A percentile compares a stretch with the other conserved stretches of the same genome.
Evolutionary conservation across 108 stramenopile species (phyloP).

Genomic region (Aurantiochytrium sp.): DNA sequence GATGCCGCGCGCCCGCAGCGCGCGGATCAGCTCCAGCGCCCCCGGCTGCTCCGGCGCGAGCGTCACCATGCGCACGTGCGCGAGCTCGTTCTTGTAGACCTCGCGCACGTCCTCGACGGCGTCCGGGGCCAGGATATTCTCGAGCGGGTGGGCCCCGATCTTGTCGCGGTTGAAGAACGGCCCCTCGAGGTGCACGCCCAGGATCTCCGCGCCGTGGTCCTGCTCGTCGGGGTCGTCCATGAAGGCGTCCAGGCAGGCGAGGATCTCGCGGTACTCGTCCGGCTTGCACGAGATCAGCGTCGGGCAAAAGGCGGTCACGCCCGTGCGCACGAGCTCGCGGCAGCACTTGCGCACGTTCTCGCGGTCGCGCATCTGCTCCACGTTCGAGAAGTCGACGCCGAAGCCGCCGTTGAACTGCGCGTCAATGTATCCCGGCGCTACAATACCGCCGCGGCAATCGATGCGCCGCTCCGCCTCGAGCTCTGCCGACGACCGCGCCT

Average conservation of each 20-base stretch:
- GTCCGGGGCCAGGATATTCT: not conserved
- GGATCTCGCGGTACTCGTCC: constrained; percentile 35
- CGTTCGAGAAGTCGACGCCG: constrained; percentile 54
- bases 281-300: constrained; percentile 51
- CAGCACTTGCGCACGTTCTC: constrained; percentile 40
- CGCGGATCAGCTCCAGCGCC: constrained; percentile 37
- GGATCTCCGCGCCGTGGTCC: constrained; percentile 35
- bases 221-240: not conserved
- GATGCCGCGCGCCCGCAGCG: not conserved
- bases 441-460: constrained; percentile 48
- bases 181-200: constrained; percentile 62
- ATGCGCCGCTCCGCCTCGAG: not conserved
- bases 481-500: not conserved
- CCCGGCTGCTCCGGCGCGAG: constrained; percentile 60
- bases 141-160: constrained; percentile 54
- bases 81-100: not conserved
- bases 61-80: constrained; percentile 43
- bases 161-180: constrained; percentile 53
- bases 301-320: constrained; percentile 59
- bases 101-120: constrained; percentile 22
- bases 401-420: constrained; percentile 59
- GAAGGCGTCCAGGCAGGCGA: constrained; percentile 24
- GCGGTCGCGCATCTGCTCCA: not conserved
- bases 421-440: constrained; percentile 61
- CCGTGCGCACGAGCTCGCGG: constrained; percentile 27